Conservation (phyloP, 208 protist species). For the Trypanosoma caninum region DNA sequence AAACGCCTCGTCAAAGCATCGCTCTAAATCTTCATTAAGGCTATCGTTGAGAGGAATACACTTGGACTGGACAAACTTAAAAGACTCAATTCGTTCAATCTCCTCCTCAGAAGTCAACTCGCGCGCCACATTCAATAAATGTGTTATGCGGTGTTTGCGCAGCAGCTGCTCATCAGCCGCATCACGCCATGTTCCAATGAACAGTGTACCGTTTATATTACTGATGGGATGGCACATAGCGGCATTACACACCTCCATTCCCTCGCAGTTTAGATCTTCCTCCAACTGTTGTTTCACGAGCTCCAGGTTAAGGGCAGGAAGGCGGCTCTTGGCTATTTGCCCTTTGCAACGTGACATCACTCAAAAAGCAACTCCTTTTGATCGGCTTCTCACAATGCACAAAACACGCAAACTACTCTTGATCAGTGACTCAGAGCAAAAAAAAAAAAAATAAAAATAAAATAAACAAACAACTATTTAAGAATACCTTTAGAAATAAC, state of each 20-base stretch:
- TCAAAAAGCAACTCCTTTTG: conserved; percentile 4
- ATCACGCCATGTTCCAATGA: conserved; percentile 75
- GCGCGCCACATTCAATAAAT: conserved; percentile 78
- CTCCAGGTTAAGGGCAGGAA: conserved; percentile 62
- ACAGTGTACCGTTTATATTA: conserved; percentile 57
- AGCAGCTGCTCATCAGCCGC: conserved; percentile 51
- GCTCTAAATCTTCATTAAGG: conserved; percentile 50
- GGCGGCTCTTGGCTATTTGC: conserved; percentile 26
- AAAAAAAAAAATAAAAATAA: neutral
- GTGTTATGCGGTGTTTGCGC: conserved; percentile 39
- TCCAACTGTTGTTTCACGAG: conserved; percentile 37
- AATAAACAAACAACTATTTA: neutral
- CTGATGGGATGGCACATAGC: conserved; percentile 61
- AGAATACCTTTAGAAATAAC: neutral
- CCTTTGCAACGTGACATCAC: conserved; percentile 40
- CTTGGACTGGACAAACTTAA: conserved; percentile 34
- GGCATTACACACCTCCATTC: conserved; percentile 52
- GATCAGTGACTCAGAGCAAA: neutral
- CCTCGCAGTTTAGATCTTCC: neutral
- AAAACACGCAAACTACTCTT: neutral
- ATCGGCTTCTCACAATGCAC: too few relatives aligned
- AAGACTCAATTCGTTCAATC: conserved; percentile 17
- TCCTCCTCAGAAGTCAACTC: conserved; percentile 45
- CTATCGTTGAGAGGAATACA: conserved; percentile 73
- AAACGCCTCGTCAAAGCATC: conserved; percentile 61